phyloP scores from a whole-genome alignment of 116 monocot genomes.

The Cymodocea nodosa region DNA sequence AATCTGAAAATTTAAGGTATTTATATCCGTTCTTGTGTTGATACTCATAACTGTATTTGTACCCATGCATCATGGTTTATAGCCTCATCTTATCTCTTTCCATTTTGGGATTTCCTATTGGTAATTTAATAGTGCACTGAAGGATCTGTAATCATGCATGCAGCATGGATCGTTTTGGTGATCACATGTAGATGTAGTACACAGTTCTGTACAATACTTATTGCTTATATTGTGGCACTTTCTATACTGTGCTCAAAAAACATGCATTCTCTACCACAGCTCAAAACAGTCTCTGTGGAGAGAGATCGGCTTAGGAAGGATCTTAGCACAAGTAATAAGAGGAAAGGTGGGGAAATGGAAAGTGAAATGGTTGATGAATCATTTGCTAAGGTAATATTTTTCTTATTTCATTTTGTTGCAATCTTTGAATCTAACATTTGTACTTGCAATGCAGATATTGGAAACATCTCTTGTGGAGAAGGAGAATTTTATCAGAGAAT shows the following conservation, averaged over 20 bases:
- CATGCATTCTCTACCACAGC: constrained; percentile 26
- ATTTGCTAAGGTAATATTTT: constrained; percentile 27
- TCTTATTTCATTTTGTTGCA: background rate
- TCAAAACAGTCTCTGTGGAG: constrained; percentile 58
- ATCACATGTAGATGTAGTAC: too few relatives aligned
- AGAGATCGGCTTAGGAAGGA: constrained; percentile 53
- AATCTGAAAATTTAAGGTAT: too few relatives aligned
- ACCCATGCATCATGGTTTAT: too few relatives aligned
- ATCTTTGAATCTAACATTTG: background rate
- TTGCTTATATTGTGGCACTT: too few relatives aligned
- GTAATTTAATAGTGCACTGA: too few relatives aligned
- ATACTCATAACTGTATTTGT: too few relatives aligned
- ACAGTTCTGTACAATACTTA: too few relatives aligned
- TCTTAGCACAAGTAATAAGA: constrained; percentile 18
- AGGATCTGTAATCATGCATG: too few relatives aligned
- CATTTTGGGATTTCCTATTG: too few relatives aligned
- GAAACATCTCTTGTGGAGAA: constrained; percentile 43
- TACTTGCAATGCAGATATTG: constrained; percentile 36
- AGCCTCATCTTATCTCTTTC: too few relatives aligned
- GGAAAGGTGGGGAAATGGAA: constrained; percentile 18
- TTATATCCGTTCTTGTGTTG: too few relatives aligned
- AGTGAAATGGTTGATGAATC: constrained; percentile 22
- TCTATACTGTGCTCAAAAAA: background rate
- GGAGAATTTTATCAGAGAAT: constrained; percentile 41
- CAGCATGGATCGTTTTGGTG: too few relatives aligned